Conservation (phyloP, 2,329 filamentous ascomycete genomes). For the Lecanicillium sp. region DNA sequence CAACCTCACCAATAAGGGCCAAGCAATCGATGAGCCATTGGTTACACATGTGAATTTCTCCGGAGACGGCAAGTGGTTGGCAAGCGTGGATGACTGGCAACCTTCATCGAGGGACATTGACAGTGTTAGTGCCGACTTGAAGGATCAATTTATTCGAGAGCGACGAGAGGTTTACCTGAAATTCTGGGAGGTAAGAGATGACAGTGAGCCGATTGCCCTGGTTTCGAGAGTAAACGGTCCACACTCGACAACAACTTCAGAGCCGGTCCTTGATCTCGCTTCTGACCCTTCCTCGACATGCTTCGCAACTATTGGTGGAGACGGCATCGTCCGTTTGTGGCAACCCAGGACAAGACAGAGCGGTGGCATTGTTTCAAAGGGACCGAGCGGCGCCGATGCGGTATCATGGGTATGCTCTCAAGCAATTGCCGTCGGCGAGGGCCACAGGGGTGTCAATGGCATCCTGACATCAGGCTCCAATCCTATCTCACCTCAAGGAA, state of each 20-base stretch:
- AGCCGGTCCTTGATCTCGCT: constrained; percentile 62
- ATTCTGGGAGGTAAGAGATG: constrained; percentile 69
- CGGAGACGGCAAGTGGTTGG: constrained; percentile 78
- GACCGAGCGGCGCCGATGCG: constrained; percentile 47
- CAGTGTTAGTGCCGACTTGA: constrained; percentile 25
- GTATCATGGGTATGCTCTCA: constrained; percentile 68
- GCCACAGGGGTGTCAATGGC: constrained; percentile 31
- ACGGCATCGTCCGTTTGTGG: constrained; percentile 75
- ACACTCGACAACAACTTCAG: constrained; percentile 51
- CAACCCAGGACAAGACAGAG: constrained; percentile 60
- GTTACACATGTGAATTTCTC: constrained; percentile 70
- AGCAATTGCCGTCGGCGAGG: constrained; percentile 44
- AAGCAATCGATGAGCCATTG: constrained; percentile 66
- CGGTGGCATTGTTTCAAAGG: constrained; percentile 58
- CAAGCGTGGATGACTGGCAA: constrained; percentile 85
- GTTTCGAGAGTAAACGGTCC: constrained; percentile 78
- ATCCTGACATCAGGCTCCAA: constrained; percentile 19
- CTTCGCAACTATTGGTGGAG: constrained; percentile 80
- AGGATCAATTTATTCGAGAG: constrained; percentile 38
- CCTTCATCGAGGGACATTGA: constrained; percentile 63
- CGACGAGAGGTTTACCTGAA: constrained; percentile 74
- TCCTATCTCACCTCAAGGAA: constrained; percentile 40
- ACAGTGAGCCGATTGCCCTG: constrained; percentile 57
- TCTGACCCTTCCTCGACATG: constrained; percentile 59
- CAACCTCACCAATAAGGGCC: constrained; percentile 64